Conservation (phyloP, 768 basidiomycete genomes). For the Xanthoconium purpureum region DNA sequence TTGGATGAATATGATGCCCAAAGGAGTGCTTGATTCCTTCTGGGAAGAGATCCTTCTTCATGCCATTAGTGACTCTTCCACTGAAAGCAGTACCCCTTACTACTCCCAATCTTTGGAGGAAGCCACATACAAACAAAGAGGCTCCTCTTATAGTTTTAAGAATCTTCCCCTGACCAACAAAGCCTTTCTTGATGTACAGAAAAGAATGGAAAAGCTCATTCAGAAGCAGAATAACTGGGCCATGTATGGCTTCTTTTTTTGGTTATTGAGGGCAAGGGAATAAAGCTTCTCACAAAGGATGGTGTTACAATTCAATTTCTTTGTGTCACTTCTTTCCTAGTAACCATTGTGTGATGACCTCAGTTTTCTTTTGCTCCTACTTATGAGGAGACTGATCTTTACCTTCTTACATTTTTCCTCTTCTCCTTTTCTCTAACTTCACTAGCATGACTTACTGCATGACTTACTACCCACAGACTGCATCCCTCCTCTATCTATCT, state of each 20-base stretch:
- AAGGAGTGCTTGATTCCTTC: conserved; percentile 2
- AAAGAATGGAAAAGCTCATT: background rate
- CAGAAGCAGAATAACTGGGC: background rate
- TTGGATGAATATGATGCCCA: background rate
- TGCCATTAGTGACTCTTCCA: background rate
- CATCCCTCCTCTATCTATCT: too few relatives aligned
- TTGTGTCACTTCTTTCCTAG: too few relatives aligned
- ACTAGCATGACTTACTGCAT: too few relatives aligned
- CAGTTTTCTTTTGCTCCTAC: too few relatives aligned
- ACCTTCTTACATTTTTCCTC: too few relatives aligned
- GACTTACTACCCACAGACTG: too few relatives aligned
- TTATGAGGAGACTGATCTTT: too few relatives aligned
- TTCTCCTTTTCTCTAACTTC: too few relatives aligned
- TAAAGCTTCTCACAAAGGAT: conserved; percentile 16
- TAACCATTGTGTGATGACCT: too few relatives aligned
- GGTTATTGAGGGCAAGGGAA: conserved; percentile 5
- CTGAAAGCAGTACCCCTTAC: background rate
- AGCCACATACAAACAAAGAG: background rate
- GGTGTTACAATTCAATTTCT: too few relatives aligned
- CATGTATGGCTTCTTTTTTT: conserved; percentile 18
- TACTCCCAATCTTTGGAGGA: background rate
- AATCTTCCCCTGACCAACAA: background rate
- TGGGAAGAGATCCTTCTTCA: conserved; percentile 5
- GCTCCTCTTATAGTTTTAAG: background rate
- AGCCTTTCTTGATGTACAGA: background rate